Percentiles rank a stretch among this genome's conserved stretches.
Conservation (phyloP, 768 basidiomycete species). For the Mycena venus region DNA sequence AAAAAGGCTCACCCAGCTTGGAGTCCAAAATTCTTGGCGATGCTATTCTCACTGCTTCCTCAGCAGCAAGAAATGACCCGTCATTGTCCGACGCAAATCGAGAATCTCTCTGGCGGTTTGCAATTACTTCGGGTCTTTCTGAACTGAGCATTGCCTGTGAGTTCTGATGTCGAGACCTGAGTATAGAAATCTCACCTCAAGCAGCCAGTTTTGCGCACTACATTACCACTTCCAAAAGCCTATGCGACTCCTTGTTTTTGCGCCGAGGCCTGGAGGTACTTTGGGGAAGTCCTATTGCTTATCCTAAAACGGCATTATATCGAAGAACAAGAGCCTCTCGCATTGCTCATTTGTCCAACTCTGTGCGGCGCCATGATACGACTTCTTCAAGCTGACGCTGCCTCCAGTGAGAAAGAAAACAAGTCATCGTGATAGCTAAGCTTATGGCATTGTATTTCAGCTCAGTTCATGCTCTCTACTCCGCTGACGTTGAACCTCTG, state of each 20-base stretch:
- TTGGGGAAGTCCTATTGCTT: slow-evolving; percentile 63
- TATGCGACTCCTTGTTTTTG: slow-evolving; percentile 53
- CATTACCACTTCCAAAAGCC: slow-evolving; percentile 44
- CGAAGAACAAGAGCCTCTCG: slow-evolving; percentile 65
- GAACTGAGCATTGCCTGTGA: slow-evolving; percentile 59
- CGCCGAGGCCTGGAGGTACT: slow-evolving; percentile 67
- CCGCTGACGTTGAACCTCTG: slow-evolving; percentile 67
- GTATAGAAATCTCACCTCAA: not conserved
- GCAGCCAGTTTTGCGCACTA: slow-evolving; percentile 65
- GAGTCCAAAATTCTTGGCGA: slow-evolving; percentile 45
- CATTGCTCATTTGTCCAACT: slow-evolving; percentile 60
- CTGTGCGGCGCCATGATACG: slow-evolving; percentile 64
- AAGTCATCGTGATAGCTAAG: not conserved
- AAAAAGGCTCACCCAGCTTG: slow-evolving; percentile 3
- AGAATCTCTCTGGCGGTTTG: slow-evolving; percentile 54
- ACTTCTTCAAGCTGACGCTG: slow-evolving; percentile 47
- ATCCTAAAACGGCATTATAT: slow-evolving; percentile 60
- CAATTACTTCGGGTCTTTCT: slow-evolving; percentile 38
- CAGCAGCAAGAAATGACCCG: slow-evolving; percentile 40
- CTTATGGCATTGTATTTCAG: slow-evolving; percentile 32
- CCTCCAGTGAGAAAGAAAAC: slow-evolving; percentile 40
- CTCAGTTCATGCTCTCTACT: slow-evolving; percentile 49
- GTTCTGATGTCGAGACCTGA: slow-evolving; percentile 30
- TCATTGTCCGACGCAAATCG: slow-evolving; percentile 38
- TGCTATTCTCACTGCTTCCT: slow-evolving; percentile 50